Evolutionary conservation across 768 basidiomycete genomes (phyloP), one percentile per base, ranked within the genome.

Genomic region (Neoboletus magnificus): DNA sequence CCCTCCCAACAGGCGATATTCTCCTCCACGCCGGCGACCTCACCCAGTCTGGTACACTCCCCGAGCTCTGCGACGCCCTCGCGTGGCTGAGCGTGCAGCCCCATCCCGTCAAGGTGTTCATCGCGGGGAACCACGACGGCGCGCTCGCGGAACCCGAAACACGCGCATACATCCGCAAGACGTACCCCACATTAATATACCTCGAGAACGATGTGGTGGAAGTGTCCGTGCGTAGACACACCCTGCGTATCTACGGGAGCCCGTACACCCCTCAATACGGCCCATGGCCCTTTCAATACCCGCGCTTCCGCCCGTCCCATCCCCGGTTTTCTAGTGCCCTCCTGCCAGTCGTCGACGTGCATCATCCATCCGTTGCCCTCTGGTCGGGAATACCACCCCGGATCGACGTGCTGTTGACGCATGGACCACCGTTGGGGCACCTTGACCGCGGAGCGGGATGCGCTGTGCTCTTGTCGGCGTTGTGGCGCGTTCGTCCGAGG

Each of bases 51-150:
- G 73, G 77, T 2, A 71, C 73, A 18, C 45, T 49, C 12, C n/a
- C 57, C 27, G 72, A 77, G 50, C 62, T 76, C 16, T 50, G 60
- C 35, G 54, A 55, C 12, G 65, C 64, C 16, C 65, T 78, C 2
- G 46, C 57, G 9, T 74, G 73, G 74, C 61, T 71, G 9, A 60
- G 39, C 50, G 52, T 47, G 13, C 72, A 71, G 25, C 69, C 76
- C 25, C 74, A 80, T 50, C 67, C 60, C 0, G 52, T 74, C 64
- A 80, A 78, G 49, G 36, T 78, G 20, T 69, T 76, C 55, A 72
- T 79, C 33, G 78, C 72, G 9, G 79, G 78, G 2, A 78, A 79
- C 55, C 78, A 77, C 62, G 77, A 79, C 47, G n/a, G 30, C 2
- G 49, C 54, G 12, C 69, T 77, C 37, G 57, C 59, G 4, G 59